Evolutionary conservation across 768 basidiomycete genomes (phyloP).

Genomic region (Xerocomellus chrysenteron): DNA sequence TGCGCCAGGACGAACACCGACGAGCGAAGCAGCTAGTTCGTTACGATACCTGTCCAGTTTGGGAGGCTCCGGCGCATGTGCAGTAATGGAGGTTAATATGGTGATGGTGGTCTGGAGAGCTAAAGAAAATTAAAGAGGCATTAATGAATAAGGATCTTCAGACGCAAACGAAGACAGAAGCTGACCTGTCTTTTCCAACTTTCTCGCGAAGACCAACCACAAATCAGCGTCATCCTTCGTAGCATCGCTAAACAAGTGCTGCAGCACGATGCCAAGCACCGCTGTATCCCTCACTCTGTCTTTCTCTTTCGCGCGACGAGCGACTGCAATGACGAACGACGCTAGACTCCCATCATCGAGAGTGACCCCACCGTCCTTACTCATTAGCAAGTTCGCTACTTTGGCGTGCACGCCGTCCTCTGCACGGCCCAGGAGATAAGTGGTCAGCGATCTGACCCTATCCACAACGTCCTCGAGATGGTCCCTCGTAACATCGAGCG

Average conservation of each 20-base stretch:
- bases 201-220: constrained; percentile 74
- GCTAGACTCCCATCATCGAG: constrained; percentile 21
- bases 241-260: constrained; percentile 56
- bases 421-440: constrained; percentile 58
- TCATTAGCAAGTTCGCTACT: constrained; percentile 38
- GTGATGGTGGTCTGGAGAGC: constrained; percentile 71
- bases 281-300: constrained; percentile 58
- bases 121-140: constrained; percentile 26
- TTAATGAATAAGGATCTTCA: constrained; percentile 1
- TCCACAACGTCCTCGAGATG: constrained; percentile 39
- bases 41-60: constrained; percentile 82
- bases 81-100: constrained; percentile 60
- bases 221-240: constrained; percentile 65
- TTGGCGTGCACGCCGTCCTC: constrained; percentile 50
- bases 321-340: constrained; percentile 35
- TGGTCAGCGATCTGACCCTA: constrained; percentile 51
- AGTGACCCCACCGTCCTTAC: constrained; percentile 22
- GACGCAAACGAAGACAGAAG: background rate
- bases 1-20: constrained; percentile 60
- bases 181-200: constrained; percentile 61
- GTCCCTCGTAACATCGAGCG: constrained; percentile 8
- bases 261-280: constrained; percentile 59
- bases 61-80: constrained; percentile 63
- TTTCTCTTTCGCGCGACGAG: constrained; percentile 29
- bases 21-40: constrained; percentile 80